Evolutionary conservation across 2,329 filamentous ascomycete genomes (phyloP).

Genomic region (Cordyceps tenuipes): DNA sequence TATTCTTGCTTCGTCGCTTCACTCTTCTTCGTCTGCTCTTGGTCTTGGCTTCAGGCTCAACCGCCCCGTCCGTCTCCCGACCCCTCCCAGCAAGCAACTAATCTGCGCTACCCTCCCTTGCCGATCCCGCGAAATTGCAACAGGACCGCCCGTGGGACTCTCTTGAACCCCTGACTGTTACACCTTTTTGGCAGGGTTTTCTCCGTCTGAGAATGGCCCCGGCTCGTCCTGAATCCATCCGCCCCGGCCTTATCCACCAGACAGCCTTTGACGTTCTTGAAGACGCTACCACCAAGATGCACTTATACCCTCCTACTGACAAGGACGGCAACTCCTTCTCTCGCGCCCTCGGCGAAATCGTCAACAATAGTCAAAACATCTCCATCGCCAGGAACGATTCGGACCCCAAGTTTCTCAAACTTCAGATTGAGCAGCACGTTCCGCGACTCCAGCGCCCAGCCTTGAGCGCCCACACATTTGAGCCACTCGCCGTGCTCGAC

Average conservation of each 20-base stretch:
- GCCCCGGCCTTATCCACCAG: conserved; percentile 1
- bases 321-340: conserved; percentile 5
- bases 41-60: not conserved
- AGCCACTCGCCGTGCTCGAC: conserved; percentile 16
- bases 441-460: conserved; percentile 22
- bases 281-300: not conserved
- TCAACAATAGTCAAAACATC: conserved; percentile 19
- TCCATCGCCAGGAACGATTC: conserved; percentile 5
- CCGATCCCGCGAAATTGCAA: conserved; percentile 17
- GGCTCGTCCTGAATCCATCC: not conserved
- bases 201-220: not conserved
- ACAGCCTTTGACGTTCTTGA: conserved; percentile 2
- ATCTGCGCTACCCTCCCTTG: conserved; percentile 9
- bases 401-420: conserved; percentile 14
- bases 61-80: not conserved
- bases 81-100: not conserved
- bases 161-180: conserved; percentile 6
- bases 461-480: conserved; percentile 25
- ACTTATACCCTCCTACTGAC: conserved; percentile 9
- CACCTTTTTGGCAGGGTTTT: conserved; percentile 4
- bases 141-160: conserved; percentile 10
- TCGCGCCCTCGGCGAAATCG: conserved; percentile 20
- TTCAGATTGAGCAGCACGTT: conserved; percentile 17
- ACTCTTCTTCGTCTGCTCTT: not conserved
- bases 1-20: not conserved